Evolutionary conservation across 2,329 filamentous ascomycete species (phyloP), one percentile per base, ranked within the genome.

Genomic region (Fusarium sp.): DNA sequence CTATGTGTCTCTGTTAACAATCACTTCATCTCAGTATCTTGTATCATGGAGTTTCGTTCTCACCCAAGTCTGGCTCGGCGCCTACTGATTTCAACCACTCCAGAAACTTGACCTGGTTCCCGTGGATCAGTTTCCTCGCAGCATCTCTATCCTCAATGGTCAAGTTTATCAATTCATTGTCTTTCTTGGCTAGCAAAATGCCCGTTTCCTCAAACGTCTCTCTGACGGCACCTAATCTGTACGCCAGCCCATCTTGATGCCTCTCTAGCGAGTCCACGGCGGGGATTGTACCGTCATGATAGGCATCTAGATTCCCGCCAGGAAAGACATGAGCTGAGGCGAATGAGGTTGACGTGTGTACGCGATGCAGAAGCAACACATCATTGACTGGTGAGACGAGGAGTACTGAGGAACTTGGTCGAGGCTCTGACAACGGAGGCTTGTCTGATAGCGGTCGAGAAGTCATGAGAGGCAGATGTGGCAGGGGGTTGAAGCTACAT

Each of bases 121-220:
- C 82, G 76, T 97, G 93, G 4, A 98, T 89, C 7, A 83, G 82
- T 72, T 86, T 87, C 58, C 95, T 85, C 2, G 90, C 93, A 52
- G 83, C 79, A 53, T 94, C 90, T 28, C 90, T 83, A 60, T 90
- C 87, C 2, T 80, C 79, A 9, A 88, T 84, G 0, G 85, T 78
- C 7, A 97, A 77, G 40, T 89, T 85, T 31, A 96, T 80, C 52
- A 95, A 79, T 20, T 82, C 79, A 0, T 85, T 86, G 7, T 84
- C 83, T 59, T 68, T 74, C 55, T 78, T 83, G 1, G 93, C 93
- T 5, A 98, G 85, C 26, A 98, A 81, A 55, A 98, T 94, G 1
- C 96, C 96, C 69, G 92, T 95, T 81, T 98, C 96, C 78, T 99
- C 96, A 76, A 98, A 98, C 0, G 94, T 94, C 83, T 98, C 96